Evolutionary conservation across 2,329 filamentous ascomycete genomes (phyloP), one percentile per base, ranked within the genome.

Genomic region (Neodidymelliopsis sp.): DNA sequence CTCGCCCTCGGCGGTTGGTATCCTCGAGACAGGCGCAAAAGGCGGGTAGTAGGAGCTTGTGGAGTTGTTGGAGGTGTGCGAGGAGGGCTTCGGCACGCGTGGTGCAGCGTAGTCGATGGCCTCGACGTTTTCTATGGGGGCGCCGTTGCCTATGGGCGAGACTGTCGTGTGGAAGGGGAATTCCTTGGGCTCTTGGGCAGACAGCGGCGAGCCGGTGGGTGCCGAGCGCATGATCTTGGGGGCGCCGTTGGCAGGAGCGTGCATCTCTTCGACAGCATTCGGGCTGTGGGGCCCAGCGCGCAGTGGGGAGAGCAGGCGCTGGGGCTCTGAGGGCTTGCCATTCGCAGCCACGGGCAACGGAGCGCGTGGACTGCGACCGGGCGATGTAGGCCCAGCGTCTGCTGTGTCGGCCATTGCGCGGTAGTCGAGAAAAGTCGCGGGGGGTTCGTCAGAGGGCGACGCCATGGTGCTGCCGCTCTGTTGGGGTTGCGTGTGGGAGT

Each of bases 121-220:
- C 8, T 62, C 52, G 42, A 58, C 34, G 18, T 59, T 56, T 10
- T 62, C 59, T 3, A 57, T 59, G 8, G 62, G 49, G 12, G 47
- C 54, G 13, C 53, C 57, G 37, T 57, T 60, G n/a, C 53, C 34
- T 4, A 8, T 7, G 11, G 46, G 52, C 8, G 58, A 30, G 22
- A 58, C 33, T 7, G 63, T 46, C 10, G 49, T 53, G 47, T 67
- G 45, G 61, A 74, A 74, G 35, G 72, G 72, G 37, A 74, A 74
- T 33, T 71, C 71, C 44, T 48, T 42, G n/a, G 65, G 61, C 46
- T 72, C 69, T 9, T 61, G 53, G 33, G 50, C 27, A 2, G 63
- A 56, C 29, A 64, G 37, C 27, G 63, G 61, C 46, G 69, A 67
- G 49, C 60, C 66, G 6, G 67, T 67, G 15, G 69, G 60, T 35